Evolutionary conservation across 2,329 filamentous ascomycete species (phyloP).

Genomic region (Xylaria sp.): DNA sequence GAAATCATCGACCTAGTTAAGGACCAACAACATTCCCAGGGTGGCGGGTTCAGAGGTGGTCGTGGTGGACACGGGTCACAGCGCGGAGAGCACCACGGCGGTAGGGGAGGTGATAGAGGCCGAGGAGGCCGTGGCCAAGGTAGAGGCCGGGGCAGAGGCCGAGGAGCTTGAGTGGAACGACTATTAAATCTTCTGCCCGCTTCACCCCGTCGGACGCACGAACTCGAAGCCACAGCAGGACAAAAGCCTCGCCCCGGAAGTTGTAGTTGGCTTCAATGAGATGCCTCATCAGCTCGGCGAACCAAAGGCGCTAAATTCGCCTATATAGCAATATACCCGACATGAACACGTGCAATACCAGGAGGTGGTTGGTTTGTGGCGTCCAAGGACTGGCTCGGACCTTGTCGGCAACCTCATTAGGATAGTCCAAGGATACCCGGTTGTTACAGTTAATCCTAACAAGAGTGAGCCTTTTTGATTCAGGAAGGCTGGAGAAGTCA

Average conservation of each 20-base stretch:
- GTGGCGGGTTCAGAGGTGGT: conserved; percentile 71
- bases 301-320: neutral
- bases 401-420: conserved; percentile 6
- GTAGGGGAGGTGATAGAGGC: conserved; percentile 67
- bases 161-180: conserved; percentile 48
- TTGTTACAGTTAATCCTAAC: neutral
- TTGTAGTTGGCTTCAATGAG: neutral
- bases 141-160: conserved; percentile 57
- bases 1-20: conserved; percentile 95
- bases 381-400: neutral
- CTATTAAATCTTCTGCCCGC: conserved; percentile 4
- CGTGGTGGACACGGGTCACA: conserved; percentile 61
- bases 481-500: neutral
- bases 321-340: conserved; percentile 16
- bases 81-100: conserved; percentile 66
- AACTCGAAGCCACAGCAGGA: conserved; percentile 9
- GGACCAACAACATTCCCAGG: conserved; percentile 83
- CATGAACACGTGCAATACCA: conserved; percentile 12
- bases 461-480: neutral
- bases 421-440: neutral
- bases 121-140: conserved; percentile 64
- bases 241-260: neutral
- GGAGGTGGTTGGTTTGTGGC: conserved; percentile 6
- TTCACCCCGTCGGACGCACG: conserved; percentile 13
- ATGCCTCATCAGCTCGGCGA: neutral